These are phyloP conservation scores for Penicillium sclerotigenum DNA, from an alignment of 2,329 filamentous ascomycete genomes.

Conservation along the genomic window DNA sequence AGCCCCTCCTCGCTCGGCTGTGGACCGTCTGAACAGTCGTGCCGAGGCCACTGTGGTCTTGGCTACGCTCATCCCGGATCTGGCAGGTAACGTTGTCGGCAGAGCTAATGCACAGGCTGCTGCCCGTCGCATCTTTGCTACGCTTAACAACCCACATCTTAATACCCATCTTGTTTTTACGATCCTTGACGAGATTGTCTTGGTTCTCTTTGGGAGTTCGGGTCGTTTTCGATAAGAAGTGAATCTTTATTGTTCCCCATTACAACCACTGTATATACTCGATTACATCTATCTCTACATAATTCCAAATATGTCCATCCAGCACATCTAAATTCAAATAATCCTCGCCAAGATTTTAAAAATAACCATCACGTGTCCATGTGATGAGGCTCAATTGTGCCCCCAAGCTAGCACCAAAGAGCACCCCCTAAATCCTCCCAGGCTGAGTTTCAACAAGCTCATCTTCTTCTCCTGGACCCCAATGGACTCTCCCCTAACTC, in stretches of 20 bases:
- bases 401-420: neutral
- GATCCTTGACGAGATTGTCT: conserved; percentile 66
- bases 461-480: neutral
- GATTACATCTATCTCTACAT: neutral
- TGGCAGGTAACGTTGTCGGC: conserved; percentile 90
- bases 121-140: conserved; percentile 82
- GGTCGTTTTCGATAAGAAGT: conserved; percentile 11
- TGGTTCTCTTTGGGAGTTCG: conserved; percentile 56
- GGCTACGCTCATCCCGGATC: conserved; percentile 81
- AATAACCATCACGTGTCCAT: neutral
- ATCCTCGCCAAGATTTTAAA: neutral
- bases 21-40: conserved; percentile 74
- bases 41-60: conserved; percentile 87
- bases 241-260: neutral
- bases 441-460: neutral
- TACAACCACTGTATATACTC: neutral
- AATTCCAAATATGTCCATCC: neutral
- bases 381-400: neutral
- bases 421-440: neutral
- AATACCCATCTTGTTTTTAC: conserved; percentile 74
- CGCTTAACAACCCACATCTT: conserved; percentile 82
- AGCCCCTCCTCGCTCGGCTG: conserved; percentile 55
- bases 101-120: conserved; percentile 87
- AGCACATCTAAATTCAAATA: neutral
- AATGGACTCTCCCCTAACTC: neutral